Base-by-base conservation (phyloP, 2,329 filamentous ascomycete species). In the Aspergillus transmontanensis region DNA sequence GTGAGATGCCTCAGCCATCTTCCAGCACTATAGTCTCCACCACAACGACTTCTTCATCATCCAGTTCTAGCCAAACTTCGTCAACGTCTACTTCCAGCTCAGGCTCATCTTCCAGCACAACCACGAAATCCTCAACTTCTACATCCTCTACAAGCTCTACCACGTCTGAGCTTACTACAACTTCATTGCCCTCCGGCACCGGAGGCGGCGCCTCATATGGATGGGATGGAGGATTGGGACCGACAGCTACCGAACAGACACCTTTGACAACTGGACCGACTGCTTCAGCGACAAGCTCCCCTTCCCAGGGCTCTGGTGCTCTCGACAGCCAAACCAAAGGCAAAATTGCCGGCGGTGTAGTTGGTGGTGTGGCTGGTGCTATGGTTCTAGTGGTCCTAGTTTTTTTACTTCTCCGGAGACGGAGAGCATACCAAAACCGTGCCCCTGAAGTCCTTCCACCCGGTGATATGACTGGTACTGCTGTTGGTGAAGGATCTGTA, bases 341-440 rank as follows among this genome's bases (percentile, higher is more conserved):
- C 19, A 81, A 82, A 63, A 83, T 89, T 4, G 85, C 88, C 23
- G 87, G 87, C 9, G 86, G 86, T 54, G 85, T 89, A n/a, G 81
- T 89, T 30, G 87, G 87, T 19, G 86, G 86, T 53, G 80, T 88
- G 57, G 86, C 86, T 39, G 87, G 86, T 39, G 83, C 85, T 14
- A 75, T 85, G 36, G 72, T 89, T 58, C 73, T 87, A 36, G 48
- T 75, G 6, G 60, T 73, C 41, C 61, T 76, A 4, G 61, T 75
- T 10, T 71, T 75, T 26, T 58, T 71, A 28, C 74, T 87, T 59
- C 57, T 68, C 32, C 60, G 62, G 57, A 76, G 86, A 54, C 79
- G 81, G 72, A 82, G 82, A 65, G 77, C 63, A 16, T 57, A 71
- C 32, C 65, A 64, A 9, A 69, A 64, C 19, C 69, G 54, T 46